Percentiles rank a stretch among this genome's conserved stretches.
phyloP scores from a whole-genome alignment of 2,329 filamentous ascomycete genomes.

The Trichoderma sp. region DNA sequence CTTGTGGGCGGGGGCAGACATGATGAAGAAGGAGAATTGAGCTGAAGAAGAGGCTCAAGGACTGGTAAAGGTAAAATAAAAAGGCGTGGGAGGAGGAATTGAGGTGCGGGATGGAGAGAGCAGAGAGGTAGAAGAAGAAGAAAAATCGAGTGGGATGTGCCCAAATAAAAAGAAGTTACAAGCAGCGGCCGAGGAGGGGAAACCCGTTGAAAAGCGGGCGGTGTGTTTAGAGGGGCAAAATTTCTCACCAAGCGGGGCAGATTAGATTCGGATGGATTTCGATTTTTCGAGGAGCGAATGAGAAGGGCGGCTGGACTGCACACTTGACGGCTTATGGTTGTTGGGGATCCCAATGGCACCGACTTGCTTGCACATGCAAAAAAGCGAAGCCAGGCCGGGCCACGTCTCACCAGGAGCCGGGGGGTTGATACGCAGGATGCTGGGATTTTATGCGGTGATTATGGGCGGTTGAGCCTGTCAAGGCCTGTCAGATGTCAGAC shows the following conservation, averaged over 20 bases:
- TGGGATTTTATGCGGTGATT: background rate
- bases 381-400: background rate
- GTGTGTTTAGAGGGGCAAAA: slow-evolving; percentile 33
- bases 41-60: slow-evolving; percentile 24
- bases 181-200: slow-evolving; percentile 10
- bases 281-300: background rate
- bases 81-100: background rate
- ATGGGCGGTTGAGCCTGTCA: background rate
- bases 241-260: slow-evolving; percentile 24
- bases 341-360: background rate
- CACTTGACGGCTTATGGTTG: slow-evolving; percentile 11
- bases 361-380: slow-evolving; percentile 5
- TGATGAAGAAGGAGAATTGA: slow-evolving; percentile 29
- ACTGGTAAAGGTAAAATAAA: background rate
- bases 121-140: slow-evolving; percentile 22
- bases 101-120: slow-evolving; percentile 22
- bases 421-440: background rate
- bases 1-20: slow-evolving; percentile 80
- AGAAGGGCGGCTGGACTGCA: background rate
- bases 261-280: slow-evolving; percentile 3
- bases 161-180: background rate
- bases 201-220: slow-evolving; percentile 24
- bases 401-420: slow-evolving; percentile 13
- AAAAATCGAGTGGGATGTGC: slow-evolving; percentile 4
- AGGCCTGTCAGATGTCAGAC: background rate